These are phyloP conservation scores for Penicillium brevicompactum DNA, from an alignment of 2,329 filamentous ascomycete genomes.

Conservation along the genomic window DNA sequence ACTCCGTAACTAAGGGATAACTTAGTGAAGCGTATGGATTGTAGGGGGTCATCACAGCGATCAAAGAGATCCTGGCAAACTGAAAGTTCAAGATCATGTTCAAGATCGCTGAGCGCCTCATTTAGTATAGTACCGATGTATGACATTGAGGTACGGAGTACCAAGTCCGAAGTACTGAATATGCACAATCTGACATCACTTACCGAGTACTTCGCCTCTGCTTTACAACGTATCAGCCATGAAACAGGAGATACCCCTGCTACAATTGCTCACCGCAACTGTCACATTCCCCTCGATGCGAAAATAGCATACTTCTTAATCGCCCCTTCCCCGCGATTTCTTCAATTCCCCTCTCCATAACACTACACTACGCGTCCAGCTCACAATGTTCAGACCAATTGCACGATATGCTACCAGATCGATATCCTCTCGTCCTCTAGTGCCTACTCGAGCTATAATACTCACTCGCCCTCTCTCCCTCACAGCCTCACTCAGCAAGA, in stretches of 20 bases:
- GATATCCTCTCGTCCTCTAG: conserved; percentile 6
- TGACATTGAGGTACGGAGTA: background rate
- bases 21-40: no score
- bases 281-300: conserved; percentile 7
- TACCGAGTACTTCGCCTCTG: no score
- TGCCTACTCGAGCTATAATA: conserved; percentile 14
- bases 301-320: background rate
- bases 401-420: conserved; percentile 30
- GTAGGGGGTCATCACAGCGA: no score
- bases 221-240: background rate
- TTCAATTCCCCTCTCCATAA: background rate
- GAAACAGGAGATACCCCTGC: background rate
- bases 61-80: no score
- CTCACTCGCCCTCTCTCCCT: conserved; percentile 33
- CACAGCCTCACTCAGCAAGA: conserved; percentile 27
- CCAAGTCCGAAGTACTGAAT: background rate
- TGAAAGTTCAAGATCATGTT: no score
- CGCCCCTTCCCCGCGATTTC: background rate
- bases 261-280: conserved; percentile 10
- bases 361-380: background rate
- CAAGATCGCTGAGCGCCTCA: no score
- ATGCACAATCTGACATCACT: background rate
- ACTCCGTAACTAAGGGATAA: no score
- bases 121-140: no score
- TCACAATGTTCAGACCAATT: conserved; percentile 34